phyloP scores from a whole-genome alignment of 352 stramenopile genomes.

The Pythium monospermum region DNA sequence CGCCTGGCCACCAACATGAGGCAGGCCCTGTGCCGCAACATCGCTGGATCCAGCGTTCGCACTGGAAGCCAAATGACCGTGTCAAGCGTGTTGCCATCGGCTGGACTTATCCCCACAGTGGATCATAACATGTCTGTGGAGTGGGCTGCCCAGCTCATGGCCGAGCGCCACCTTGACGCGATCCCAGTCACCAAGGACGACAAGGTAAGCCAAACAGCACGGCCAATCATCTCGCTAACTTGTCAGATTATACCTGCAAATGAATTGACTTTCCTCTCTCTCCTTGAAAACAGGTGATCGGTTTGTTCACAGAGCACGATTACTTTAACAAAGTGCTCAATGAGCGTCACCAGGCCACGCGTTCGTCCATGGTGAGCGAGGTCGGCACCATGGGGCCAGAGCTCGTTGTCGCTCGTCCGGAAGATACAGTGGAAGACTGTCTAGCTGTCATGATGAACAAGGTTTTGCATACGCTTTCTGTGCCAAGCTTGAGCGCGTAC shows the following conservation, averaged over 20 bases:
- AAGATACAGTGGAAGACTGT: conserved; percentile 35
- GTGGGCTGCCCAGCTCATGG: conserved; percentile 31
- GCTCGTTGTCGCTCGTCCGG: conserved; percentile 32
- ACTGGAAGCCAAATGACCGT: conserved; percentile 9
- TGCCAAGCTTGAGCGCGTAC: too few relatives aligned
- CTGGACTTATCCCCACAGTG: conserved; percentile 14
- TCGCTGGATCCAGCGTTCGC: neutral
- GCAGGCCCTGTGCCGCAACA: conserved; percentile 4
- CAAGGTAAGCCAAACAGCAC: conserved; percentile 9
- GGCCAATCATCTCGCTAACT: too few relatives aligned
- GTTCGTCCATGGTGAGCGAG: conserved; percentile 27
- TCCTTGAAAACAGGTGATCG: conserved; percentile 22
- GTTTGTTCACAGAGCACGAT: conserved; percentile 38
- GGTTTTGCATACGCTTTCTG: too few relatives aligned
- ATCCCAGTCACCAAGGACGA: conserved; percentile 32
- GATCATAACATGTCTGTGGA: conserved; percentile 34
- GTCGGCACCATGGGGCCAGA: conserved; percentile 31
- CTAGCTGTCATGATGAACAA: conserved; percentile 35
- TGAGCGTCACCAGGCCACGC: conserved; percentile 20
- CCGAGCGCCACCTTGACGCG: conserved; percentile 28
- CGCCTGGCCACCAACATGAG: neutral
- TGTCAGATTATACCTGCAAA: too few relatives aligned
- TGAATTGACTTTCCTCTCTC: neutral
- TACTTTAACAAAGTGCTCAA: conserved; percentile 46
- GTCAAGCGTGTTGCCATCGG: conserved; percentile 9